Percentiles rank a stretch among this genome's conserved stretches.
Conservation (phyloP, 768 basidiomycete species). For the Xerocomus brunneocitrinus region DNA sequence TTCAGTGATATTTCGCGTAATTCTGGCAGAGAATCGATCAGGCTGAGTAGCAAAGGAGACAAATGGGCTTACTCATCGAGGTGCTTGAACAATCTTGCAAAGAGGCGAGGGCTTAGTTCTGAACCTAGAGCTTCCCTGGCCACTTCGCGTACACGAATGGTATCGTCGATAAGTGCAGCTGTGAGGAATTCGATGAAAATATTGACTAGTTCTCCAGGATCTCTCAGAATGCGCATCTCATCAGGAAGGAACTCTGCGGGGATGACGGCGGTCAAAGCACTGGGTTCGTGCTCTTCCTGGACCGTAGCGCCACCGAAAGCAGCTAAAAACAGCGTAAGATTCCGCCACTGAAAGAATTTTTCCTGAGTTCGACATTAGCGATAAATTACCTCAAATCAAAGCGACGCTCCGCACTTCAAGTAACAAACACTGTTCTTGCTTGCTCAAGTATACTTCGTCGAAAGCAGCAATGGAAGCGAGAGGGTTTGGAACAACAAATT, state of each 20-base stretch:
- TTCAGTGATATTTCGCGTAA: constrained; percentile 49
- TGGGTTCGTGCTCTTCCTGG: constrained; percentile 46
- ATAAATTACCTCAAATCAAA: neutral
- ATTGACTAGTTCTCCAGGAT: constrained; percentile 55
- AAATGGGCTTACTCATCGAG: constrained; percentile 61
- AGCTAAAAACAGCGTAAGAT: constrained; percentile 73
- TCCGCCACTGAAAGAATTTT: constrained; percentile 78
- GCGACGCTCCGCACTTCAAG: constrained; percentile 31
- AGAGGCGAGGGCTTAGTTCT: constrained; percentile 70
- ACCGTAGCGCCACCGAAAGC: constrained; percentile 67
- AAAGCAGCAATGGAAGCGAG: constrained; percentile 33
- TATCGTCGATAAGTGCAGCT: constrained; percentile 60
- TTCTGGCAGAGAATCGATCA: constrained; percentile 30
- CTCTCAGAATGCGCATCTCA: constrained; percentile 58
- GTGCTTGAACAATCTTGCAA: constrained; percentile 60
- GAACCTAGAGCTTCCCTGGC: constrained; percentile 77
- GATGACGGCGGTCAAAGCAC: constrained; percentile 50
- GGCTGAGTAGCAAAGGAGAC: neutral
- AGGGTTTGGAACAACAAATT: constrained; percentile 45
- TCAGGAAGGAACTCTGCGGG: constrained; percentile 63
- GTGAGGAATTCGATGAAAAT: constrained; percentile 66
- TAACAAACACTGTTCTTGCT: constrained; percentile 35
- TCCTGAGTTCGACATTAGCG: constrained; percentile 43
- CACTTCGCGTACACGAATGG: constrained; percentile 66
- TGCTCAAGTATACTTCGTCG: constrained; percentile 32